Base-by-base conservation (phyloP, 140 eudicot genomes). In the Bidens hawaiensis region DNA sequence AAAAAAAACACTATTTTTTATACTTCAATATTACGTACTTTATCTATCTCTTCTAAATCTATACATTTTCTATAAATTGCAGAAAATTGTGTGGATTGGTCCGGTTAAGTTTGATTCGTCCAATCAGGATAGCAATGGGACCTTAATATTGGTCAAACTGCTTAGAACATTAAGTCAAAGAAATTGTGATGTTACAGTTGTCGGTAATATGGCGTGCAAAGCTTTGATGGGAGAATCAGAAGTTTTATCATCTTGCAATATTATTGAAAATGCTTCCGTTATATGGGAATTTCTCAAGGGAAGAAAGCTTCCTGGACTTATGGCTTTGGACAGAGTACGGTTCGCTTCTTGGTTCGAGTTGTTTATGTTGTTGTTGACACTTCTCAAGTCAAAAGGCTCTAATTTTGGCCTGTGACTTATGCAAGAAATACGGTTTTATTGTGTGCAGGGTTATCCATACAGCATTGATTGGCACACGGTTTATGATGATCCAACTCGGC, bases 31-130 rank as follows among this genome's bases (percentile, higher is more conserved):
- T 26, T 2, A 4, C 40, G 45, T 71, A 26, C 43, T 50, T 5
- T 67, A 22, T 36, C n/a, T 33, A 19, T 41, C 40, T 38, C 25
- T 47, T 61, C 33, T 54, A 27, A 83, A 61, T 40, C 14, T 25
- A 6, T 50, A 19, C 19, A 26, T 17, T 56, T 59, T 38, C 41
- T 30, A 60, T 55, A 14, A 56, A 4, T 72, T 75, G 71, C 86
- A 90, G 97, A 83, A 90, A 80, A 62, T 90, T 62, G 40, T 81
- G 70, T 90, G 95, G 95, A 81, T 82, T 21, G 95, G 94, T 72
- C 84, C 94, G 1, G 74, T 86, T 67, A 87, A 79, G 68, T 86
- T 86, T 68, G 75, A 70, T 47, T 64, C 72, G 6, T 67, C 86
- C 17, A 50, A 33, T 69, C 82, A 67, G 26, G 74, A 71, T 48